Evolutionary conservation across 2,329 filamentous ascomycete species (phyloP).

Genomic region (Magnaporthales sp.): DNA sequence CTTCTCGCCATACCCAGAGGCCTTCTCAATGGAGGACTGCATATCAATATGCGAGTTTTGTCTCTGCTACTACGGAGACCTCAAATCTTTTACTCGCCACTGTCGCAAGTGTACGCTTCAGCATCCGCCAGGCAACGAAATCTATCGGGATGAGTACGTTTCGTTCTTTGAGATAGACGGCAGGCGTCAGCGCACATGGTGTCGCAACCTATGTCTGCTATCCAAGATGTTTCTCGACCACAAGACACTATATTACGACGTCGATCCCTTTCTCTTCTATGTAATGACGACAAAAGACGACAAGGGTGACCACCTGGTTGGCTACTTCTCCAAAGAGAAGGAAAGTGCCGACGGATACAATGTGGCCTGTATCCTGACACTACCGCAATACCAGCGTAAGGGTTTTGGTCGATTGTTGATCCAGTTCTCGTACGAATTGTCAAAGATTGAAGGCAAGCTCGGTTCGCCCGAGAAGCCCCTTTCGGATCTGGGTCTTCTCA

Average conservation of each 20-base stretch:
- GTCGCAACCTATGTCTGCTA: constrained; percentile 86
- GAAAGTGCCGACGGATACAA: constrained; percentile 97
- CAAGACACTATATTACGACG: constrained; percentile 98
- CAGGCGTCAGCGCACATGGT: constrained; percentile 88
- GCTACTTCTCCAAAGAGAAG: constrained; percentile 99
- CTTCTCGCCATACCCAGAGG: constrained; percentile 91
- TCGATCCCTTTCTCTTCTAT: constrained; percentile 98
- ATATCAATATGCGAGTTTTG: constrained; percentile 98
- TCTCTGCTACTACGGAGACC: constrained; percentile 78
- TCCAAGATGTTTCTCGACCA: constrained; percentile 97
- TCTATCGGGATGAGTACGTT: constrained; percentile 88
- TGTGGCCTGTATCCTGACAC: constrained; percentile 91
- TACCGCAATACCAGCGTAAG: constrained; percentile 93
- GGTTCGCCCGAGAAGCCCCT: constrained; percentile 96
- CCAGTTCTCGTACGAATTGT: constrained; percentile 94
- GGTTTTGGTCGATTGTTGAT: constrained; percentile 91
- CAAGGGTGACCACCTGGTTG: constrained; percentile 88
- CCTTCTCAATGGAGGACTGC: constrained; percentile 79
- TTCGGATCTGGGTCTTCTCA: constrained; percentile 83
- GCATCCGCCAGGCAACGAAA: constrained; percentile 95
- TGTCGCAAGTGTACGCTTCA: constrained; percentile 82
- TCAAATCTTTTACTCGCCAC: constrained; percentile 76
- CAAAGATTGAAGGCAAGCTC: constrained; percentile 88
- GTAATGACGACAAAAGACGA: constrained; percentile 90
- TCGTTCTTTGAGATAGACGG: constrained; percentile 98